These are phyloP conservation scores for Ganoderma sinense DNA, from an alignment of 1,284 basidiomycete species.

Conservation along the genomic window DNA sequence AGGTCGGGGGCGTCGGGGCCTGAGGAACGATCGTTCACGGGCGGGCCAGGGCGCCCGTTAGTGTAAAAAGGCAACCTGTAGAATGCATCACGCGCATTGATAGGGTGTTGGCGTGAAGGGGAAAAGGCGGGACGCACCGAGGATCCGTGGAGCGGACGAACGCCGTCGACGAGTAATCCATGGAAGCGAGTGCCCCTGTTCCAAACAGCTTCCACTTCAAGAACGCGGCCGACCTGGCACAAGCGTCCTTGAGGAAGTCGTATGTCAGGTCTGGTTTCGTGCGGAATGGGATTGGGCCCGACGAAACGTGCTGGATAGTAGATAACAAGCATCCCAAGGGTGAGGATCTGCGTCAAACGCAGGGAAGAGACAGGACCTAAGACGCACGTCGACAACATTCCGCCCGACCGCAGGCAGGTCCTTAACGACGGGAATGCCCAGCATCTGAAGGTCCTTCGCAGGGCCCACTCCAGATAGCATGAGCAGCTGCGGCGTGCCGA, in stretches of 20 bases:
- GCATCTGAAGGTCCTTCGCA: constrained; percentile 41
- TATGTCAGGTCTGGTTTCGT: constrained; percentile 41
- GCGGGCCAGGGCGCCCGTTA: constrained; percentile 19
- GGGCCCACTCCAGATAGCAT: constrained; percentile 58
- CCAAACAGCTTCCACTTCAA: constrained; percentile 42
- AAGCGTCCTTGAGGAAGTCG: constrained; percentile 39
- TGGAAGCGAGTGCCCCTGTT: constrained; percentile 39
- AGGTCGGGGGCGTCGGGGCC: constrained; percentile 45
- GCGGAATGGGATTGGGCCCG: constrained; percentile 39
- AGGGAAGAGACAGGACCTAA: neutral
- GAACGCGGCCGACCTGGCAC: constrained; percentile 34
- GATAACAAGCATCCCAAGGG: too few relatives aligned
- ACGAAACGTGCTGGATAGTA: constrained; percentile 38
- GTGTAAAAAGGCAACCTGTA: constrained; percentile 26
- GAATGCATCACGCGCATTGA: neutral
- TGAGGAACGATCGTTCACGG: constrained; percentile 33
- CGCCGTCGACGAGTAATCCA: constrained; percentile 33
- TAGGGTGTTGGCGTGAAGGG: neutral
- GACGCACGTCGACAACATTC: constrained; percentile 47
- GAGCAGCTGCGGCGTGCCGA: constrained; percentile 55
- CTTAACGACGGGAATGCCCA: constrained; percentile 47
- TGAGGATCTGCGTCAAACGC: neutral
- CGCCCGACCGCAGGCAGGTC: constrained; percentile 52
- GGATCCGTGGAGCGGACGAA: constrained; percentile 45
- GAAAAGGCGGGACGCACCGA: constrained; percentile 21